Evolutionary conservation across 805 yeast genomes (phyloP), one percentile per base, ranked within the genome.

Genomic region (Kluyveromyces siamensis): DNA sequence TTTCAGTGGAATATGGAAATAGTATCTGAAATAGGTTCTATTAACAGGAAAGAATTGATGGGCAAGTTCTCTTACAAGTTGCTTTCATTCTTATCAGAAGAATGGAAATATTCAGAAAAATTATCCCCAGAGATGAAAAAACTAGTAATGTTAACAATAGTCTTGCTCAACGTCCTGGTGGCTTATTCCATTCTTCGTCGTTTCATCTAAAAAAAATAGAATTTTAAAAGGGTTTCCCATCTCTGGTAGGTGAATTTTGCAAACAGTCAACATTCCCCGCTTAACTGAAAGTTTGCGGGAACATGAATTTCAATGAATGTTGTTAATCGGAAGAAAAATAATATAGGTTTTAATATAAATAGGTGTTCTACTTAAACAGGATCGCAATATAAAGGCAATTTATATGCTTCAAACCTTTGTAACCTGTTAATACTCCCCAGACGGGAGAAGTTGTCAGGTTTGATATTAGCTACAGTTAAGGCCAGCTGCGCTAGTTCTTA

Each of bases 11-110:
- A 82, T 65, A 74, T 75, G 41, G 69, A 63, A 17, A 77, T 87
- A 56, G 71, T 87, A 30, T 68, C 71, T 41, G 95, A 87, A 63
- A 75, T 87, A 52, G 91, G 83, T 61, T 63, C 67, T 33, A 80
- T 81, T 61, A 86, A 86, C 70, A 64, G 81, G 60, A 63, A 72
- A 18, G 77, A 77, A 63, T 70, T 84, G 49, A 75, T 75, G 57
- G 68, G 72, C 37, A 76, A 77, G 54, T 64, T 83, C 68, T 69
- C 78, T 46, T 81, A 80, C 64, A 72, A 77, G 56, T 62, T 76
- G 14, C 61, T 73, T 41, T 75, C 61, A 21, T 64, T 57, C 41
- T 17, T 58, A 13, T 44, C 56, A 5, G 67, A 64, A 42, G 68
- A 64, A 52, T 64, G 67, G 67, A 61, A 58, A 45, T 58, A 57